Percentiles rank a stretch among this genome's conserved stretches.
phyloP scores from a whole-genome alignment of 805 yeast genomes.

The Candida maesae region DNA sequence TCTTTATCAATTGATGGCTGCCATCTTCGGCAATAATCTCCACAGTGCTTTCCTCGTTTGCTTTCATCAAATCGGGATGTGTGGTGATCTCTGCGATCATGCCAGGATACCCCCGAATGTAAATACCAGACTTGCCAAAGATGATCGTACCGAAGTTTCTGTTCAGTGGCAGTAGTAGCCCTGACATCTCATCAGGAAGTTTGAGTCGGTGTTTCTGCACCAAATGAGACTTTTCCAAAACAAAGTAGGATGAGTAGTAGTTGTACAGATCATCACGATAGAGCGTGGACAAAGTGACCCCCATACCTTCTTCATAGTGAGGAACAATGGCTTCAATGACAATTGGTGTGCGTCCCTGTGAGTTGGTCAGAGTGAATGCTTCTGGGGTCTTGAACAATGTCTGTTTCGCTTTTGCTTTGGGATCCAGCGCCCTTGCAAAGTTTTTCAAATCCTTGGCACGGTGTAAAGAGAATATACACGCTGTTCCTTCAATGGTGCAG shows the following conservation, averaged over 20 bases:
- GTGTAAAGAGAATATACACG: conserved; percentile 11
- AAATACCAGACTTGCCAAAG: conserved; percentile 17
- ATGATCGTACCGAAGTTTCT: conserved; percentile 11
- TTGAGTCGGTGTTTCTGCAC: conserved; percentile 4
- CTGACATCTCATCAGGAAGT: conserved; percentile 14
- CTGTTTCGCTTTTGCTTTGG: conserved; percentile 2
- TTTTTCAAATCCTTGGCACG: conserved; percentile 14
- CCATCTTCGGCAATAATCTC: conserved; percentile 1
- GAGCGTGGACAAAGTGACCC: conserved; percentile 12
- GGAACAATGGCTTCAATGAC: conserved; percentile 11
- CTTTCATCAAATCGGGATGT: too few species aligned
- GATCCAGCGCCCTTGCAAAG: conserved; percentile 14
- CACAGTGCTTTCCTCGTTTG: conserved; percentile 4
- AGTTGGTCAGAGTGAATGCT: conserved; percentile 14
- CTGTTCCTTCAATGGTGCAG: conserved; percentile 19
- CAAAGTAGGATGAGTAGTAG: conserved; percentile 13
- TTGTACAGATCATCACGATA: conserved; percentile 19
- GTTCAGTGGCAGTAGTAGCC: conserved; percentile 6
- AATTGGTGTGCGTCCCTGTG: conserved; percentile 20
- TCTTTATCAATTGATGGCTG: conserved; percentile 7
- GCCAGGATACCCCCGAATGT: conserved; percentile 8
- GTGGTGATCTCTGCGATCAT: neutral
- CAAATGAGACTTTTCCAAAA: conserved; percentile 1
- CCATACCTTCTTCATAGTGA: conserved; percentile 10
- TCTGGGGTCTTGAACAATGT: conserved; percentile 14